These are phyloP conservation scores for Xylaria intraflava DNA, from an alignment of 495 filamentous ascomycete species.

Conservation along the genomic window DNA sequence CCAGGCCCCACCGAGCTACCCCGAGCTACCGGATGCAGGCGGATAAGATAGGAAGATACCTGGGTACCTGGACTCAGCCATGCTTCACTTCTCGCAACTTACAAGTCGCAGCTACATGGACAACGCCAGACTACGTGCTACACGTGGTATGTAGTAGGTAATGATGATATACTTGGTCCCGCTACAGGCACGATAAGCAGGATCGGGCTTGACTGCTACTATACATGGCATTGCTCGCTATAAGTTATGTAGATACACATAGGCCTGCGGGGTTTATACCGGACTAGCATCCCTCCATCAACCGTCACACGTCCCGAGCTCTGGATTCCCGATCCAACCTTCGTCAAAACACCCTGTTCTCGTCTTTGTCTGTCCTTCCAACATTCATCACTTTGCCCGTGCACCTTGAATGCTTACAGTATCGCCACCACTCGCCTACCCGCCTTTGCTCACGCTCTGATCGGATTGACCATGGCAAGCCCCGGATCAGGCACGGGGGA, in stretches of 20 bases:
- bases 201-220: neutral
- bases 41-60: no score
- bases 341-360: neutral
- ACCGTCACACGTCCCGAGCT: neutral
- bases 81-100: no score
- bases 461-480: slow-evolving; percentile 19
- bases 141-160: no score
- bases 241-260: neutral
- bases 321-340: slow-evolving; percentile 4
- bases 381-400: neutral
- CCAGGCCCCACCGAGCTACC: no score
- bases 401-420: neutral
- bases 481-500: slow-evolving; percentile 14
- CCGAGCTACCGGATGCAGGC: no score
- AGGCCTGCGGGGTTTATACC: neutral
- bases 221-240: neutral
- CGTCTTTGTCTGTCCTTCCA: neutral
- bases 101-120: no score
- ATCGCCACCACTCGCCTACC: neutral
- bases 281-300: neutral
- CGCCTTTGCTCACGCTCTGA: neutral
- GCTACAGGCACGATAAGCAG: no score
- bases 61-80: no score
- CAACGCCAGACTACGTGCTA: no score
- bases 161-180: no score